These are phyloP conservation scores for Colletotrichum sp. DNA, from an alignment of 2,329 filamentous ascomycete genomes.

Conservation along the genomic window DNA sequence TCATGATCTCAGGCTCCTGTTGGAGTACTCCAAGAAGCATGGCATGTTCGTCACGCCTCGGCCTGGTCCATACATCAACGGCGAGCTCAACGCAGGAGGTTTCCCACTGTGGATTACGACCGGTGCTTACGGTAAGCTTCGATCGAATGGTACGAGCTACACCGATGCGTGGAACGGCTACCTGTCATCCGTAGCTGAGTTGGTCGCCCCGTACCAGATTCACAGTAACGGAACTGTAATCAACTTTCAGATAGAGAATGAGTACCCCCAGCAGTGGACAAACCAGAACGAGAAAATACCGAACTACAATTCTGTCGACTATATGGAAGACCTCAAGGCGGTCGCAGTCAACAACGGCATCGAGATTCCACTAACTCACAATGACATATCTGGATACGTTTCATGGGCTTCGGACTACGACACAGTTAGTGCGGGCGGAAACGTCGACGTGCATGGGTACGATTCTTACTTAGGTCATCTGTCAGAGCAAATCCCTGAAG, in stretches of 20 bases:
- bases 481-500: background rate
- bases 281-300: constrained; percentile 67
- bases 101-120: constrained; percentile 70
- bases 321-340: constrained; percentile 27
- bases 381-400: constrained; percentile 52
- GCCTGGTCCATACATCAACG: constrained; percentile 73
- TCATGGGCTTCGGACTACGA: constrained; percentile 8
- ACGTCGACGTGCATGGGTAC: constrained; percentile 41
- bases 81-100: constrained; percentile 71
- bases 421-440: constrained; percentile 21
- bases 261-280: constrained; percentile 61
- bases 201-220: constrained; percentile 60
- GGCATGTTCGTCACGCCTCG: constrained; percentile 73
- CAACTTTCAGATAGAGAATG: constrained; percentile 74
- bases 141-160: background rate
- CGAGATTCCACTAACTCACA: constrained; percentile 72
- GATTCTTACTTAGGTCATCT: background rate
- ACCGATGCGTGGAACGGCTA: constrained; percentile 32
- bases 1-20: constrained; percentile 33
- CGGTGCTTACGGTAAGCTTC: background rate
- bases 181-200: constrained; percentile 58
- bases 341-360: constrained; percentile 68
- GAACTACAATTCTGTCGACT: constrained; percentile 44
- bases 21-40: constrained; percentile 67
- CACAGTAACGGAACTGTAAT: constrained; percentile 77